phyloP scores from a whole-genome alignment of 2,329 filamentous ascomycete genomes.

The Aspergillus phoenicis region DNA sequence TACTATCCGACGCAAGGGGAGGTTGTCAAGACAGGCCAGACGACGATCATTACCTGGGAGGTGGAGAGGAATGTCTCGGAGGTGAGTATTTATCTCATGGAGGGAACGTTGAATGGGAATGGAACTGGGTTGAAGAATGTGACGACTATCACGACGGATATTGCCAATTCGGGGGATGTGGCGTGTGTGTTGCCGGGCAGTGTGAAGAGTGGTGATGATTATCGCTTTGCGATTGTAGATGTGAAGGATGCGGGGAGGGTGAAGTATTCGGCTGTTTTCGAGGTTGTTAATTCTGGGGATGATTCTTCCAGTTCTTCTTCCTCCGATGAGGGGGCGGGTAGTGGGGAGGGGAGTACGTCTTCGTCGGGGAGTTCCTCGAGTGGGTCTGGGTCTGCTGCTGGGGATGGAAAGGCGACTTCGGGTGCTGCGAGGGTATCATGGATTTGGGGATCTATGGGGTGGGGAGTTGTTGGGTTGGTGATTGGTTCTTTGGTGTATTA shows the following conservation, averaged over 20 bases:
- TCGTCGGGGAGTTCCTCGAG: neutral
- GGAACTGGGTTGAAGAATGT: neutral
- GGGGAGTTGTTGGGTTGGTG: neutral
- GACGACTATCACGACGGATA: neutral
- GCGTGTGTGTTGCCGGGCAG: neutral
- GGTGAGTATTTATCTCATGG: conserved; percentile 2
- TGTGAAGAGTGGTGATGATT: neutral
- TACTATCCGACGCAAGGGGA: neutral
- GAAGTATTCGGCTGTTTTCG: neutral
- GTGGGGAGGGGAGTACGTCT: neutral
- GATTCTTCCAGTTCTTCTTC: no score
- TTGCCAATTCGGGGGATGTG: neutral
- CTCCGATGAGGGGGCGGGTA: no score
- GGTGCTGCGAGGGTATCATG: neutral
- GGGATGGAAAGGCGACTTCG: neutral
- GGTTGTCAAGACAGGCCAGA: neutral
- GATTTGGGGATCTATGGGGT: neutral
- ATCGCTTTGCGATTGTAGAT: conserved; percentile 3
- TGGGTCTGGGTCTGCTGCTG: neutral
- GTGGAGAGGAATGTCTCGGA: neutral
- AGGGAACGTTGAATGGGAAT: neutral
- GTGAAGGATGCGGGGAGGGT: neutral
- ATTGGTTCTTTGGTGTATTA: neutral
- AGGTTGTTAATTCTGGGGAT: neutral
- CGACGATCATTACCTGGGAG: neutral